phyloP scores from a whole-genome alignment of 768 basidiomycete genomes.

The Tricholoma saponaceum region DNA sequence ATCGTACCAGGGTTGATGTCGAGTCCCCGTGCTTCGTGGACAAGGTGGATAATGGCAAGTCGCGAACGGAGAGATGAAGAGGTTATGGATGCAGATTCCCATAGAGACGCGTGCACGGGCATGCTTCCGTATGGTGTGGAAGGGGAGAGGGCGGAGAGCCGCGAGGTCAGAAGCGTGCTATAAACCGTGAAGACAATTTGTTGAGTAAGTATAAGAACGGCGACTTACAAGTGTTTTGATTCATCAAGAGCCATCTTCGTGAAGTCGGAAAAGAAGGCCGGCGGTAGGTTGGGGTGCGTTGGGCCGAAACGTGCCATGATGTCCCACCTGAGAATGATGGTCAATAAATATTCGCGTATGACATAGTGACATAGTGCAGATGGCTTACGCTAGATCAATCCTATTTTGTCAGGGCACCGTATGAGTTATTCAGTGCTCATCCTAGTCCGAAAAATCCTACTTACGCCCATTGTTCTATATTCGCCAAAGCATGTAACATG shows the following conservation, averaged over 20 bases:
- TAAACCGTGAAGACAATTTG: not conserved
- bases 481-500: constrained; percentile 80
- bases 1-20: constrained; percentile 84
- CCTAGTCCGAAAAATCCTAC: constrained; percentile 22
- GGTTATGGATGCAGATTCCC: constrained; percentile 74
- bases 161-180: constrained; percentile 55
- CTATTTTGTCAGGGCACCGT: constrained; percentile 22
- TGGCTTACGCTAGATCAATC: constrained; percentile 68
- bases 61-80: constrained; percentile 63
- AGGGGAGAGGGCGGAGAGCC: constrained; percentile 58
- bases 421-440: not conserved
- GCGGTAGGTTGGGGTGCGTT: constrained; percentile 54
- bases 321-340: constrained; percentile 55
- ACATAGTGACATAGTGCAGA: not conserved
- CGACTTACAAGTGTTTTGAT: constrained; percentile 67
- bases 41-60: constrained; percentile 81
- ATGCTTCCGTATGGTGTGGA: constrained; percentile 68
- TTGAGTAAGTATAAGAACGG: not conserved
- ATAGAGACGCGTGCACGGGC: constrained; percentile 74
- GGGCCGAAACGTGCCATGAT: constrained; percentile 77
- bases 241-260: constrained; percentile 84
- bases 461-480: constrained; percentile 88
- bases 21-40: constrained; percentile 80
- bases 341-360: too few relatives aligned
- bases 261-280: constrained; percentile 78